Conservation (phyloP, 176 grass and related monocot species). For the Carex pumila region DNA sequence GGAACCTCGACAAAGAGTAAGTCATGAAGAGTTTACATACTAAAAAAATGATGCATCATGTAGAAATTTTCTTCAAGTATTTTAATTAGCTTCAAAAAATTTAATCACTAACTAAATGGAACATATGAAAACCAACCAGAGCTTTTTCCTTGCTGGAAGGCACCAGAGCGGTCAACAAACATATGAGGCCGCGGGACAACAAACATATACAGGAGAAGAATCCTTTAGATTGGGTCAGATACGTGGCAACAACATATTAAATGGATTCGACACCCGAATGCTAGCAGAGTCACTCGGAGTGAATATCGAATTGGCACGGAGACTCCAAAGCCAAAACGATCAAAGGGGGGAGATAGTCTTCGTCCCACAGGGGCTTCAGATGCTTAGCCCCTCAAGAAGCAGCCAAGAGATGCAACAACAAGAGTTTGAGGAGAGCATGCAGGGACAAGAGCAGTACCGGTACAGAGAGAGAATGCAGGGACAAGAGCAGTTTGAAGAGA, state of each 20-base stretch:
- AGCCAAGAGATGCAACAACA: not conserved
- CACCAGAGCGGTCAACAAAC: constrained; percentile 6
- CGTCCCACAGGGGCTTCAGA: constrained; percentile 19
- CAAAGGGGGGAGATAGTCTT: constrained; percentile 27
- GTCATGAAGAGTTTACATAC: not conserved
- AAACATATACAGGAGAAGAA: not conserved
- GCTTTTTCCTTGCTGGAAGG: constrained; percentile 37
- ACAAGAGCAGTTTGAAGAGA: not conserved
- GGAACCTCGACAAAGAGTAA: constrained; percentile 25
- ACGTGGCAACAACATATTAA: constrained; percentile 21
- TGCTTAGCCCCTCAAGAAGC: not conserved
- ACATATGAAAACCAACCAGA: constrained; percentile 5
- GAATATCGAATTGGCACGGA: constrained; percentile 9
- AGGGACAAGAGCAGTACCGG: not conserved
- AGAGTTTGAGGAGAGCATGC: not conserved
- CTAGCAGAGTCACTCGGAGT: constrained; percentile 14
- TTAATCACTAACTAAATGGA: not conserved
- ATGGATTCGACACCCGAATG: constrained; percentile 20
- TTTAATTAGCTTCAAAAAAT: not conserved
- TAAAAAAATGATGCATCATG: too few species aligned
- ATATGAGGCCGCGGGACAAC: not conserved
- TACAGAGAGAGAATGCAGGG: not conserved
- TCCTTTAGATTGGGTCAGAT: not conserved
- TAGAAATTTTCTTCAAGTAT: too few species aligned
- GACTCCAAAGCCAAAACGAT: constrained; percentile 27